A percentile compares a stretch with the other conserved stretches of the same genome.
Conservation (phyloP, 176 grass and related monocot genomes). For the Melocanna baccifera region DNA sequence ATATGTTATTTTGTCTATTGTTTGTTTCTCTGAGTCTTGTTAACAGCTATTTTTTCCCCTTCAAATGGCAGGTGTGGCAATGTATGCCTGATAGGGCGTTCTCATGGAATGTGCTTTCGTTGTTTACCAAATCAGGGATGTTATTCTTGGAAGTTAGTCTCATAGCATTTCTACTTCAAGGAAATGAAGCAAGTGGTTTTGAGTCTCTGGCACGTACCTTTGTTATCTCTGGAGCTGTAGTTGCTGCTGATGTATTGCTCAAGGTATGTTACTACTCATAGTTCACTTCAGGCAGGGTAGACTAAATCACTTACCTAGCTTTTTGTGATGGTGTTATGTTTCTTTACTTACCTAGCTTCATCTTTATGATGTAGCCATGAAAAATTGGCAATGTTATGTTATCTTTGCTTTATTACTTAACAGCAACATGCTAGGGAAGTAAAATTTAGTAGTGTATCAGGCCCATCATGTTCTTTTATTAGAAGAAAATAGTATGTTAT, state of each 20-base stretch:
- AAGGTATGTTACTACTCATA: constrained; percentile 56
- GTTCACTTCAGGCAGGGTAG: neutral
- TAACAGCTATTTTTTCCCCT: neutral
- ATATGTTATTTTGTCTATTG: neutral
- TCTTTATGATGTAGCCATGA: neutral
- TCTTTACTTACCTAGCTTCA: neutral
- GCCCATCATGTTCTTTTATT: neutral
- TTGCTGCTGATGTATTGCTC: constrained; percentile 86
- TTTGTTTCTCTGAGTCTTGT: constrained; percentile 16
- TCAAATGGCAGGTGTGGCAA: constrained; percentile 65
- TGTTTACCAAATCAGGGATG: constrained; percentile 85
- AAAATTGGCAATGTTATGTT: neutral
- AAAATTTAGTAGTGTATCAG: neutral
- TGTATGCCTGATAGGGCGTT: constrained; percentile 72
- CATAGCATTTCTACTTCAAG: constrained; percentile 94
- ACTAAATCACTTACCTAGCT: neutral
- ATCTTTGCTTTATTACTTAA: neutral
- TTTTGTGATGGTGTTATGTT: neutral
- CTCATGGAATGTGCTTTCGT: constrained; percentile 83
- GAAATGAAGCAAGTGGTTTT: constrained; percentile 81
- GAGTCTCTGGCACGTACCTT: constrained; percentile 88
- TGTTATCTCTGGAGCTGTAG: constrained; percentile 78
- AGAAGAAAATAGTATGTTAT: neutral
- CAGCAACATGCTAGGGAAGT: neutral
- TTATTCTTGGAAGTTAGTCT: constrained; percentile 93